phyloP scores from a whole-genome alignment of 129 eudicot species.

The Oenanthe sinensis region DNA sequence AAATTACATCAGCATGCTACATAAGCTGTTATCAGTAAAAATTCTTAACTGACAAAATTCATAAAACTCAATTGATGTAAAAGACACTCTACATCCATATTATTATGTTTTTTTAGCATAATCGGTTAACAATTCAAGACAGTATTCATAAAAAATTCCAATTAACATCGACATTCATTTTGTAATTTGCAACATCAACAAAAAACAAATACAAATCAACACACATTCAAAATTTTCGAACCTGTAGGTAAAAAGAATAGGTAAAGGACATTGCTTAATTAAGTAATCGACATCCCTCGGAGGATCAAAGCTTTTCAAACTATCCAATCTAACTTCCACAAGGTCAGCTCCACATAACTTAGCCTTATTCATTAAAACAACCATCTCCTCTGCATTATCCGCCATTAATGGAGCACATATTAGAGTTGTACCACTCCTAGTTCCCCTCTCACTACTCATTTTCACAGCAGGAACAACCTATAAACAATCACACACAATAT shows the following conservation, averaged over 20 bases:
- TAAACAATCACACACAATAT: background rate
- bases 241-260: conserved; percentile 93
- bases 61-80: background rate
- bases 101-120: background rate
- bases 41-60: background rate
- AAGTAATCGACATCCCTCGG: conserved; percentile 40
- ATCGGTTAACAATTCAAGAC: background rate
- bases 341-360: conserved; percentile 74
- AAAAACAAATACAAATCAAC: background rate
- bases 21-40: background rate
- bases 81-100: background rate
- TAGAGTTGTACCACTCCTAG: conserved; percentile 49
- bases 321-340: conserved; percentile 87
- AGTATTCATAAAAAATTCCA: background rate
- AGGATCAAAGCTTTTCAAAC: conserved; percentile 48
- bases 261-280: conserved; percentile 52
- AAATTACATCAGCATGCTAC: conserved; percentile 21
- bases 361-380: conserved; percentile 49
- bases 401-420: conserved; percentile 95
- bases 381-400: conserved; percentile 62
- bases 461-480: conserved; percentile 32
- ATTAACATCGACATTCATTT: background rate
- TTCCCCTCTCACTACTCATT: conserved; percentile 33
- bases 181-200: background rate
- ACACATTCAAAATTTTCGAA: background rate